Evolutionary conservation across 2,329 filamentous ascomycete species (phyloP), one percentile per base, ranked within the genome.

Genomic region (Aspergillus jensenii): DNA sequence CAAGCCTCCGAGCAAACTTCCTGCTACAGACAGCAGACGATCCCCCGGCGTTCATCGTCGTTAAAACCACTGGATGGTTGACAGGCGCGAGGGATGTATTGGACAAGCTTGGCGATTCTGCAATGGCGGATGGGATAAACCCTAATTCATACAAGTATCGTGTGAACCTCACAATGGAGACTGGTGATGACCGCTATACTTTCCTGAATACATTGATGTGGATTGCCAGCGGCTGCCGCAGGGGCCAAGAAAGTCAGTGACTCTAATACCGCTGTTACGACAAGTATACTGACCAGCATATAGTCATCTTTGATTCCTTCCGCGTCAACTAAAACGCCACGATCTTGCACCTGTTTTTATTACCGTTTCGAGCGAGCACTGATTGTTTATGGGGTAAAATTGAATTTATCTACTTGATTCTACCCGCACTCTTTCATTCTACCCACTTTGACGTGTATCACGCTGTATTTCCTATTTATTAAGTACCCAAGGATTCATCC

Each of bases 11-110:
- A 55, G 74, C 78, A 27, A 78, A 67, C 59, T 81, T 78, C 62
- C 72, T 81, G 39, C 73, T 81, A n/a, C 79, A 81, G 62, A 81
- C 79, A 37, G 75, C 76, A 19, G 79, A 81, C 63, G 79, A 81
- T n/a, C 78, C 77, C 4, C 76, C 79, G 1, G 79, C 79, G 12
- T 81, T 75, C 61, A 80, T 81, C 47, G 73, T 76, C 15, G 78
- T 80, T 40, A 78, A 75, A 60, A 75, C 75, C 49, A 74, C 74
- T 39, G 79, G 79, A 52, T 81, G 79, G 79, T 68, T 80, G 49
- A 80, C 78, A 0, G 79, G 79, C 6, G 71, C 78, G 27, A 79
- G 78, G 59, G 79, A 81, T 12, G 72, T 81, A 19, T 67, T 81
- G 50, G 79, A 81, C 57, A 80, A 80, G 63, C 71, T 81, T 23